Evolutionary conservation across 2,329 filamentous ascomycete species (phyloP).

Genomic region (Microcyclosporella mali): DNA sequence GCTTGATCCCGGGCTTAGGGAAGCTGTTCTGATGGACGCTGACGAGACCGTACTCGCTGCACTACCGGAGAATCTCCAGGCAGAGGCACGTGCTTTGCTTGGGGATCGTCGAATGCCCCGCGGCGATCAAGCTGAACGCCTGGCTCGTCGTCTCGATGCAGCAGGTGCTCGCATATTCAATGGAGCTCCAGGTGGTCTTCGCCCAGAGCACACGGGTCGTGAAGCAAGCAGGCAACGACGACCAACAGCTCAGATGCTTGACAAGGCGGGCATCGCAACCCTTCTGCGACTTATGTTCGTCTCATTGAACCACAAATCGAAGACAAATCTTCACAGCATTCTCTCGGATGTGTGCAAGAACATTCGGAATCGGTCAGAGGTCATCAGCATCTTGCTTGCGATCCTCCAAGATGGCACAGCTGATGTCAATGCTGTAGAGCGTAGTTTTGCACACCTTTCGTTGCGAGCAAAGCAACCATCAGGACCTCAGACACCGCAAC

Average conservation of each 20-base stretch:
- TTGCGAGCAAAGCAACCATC: constrained; percentile 70
- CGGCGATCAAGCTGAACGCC: constrained; percentile 9
- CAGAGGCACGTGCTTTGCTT: constrained; percentile 71
- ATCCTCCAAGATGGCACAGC: constrained; percentile 93
- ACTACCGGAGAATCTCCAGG: constrained; percentile 76
- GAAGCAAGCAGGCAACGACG: constrained; percentile 56
- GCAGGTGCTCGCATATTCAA: constrained; percentile 14
- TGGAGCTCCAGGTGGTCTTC: constrained; percentile 20
- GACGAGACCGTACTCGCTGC: constrained; percentile 80
- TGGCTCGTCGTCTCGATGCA: constrained; percentile 12
- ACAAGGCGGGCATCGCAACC: constrained; percentile 93
- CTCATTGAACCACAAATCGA: constrained; percentile 79
- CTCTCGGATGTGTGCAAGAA: constrained; percentile 92
- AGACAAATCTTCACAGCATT: constrained; percentile 76
- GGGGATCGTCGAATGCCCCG: constrained; percentile 37
- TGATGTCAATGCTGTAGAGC: constrained; percentile 87
- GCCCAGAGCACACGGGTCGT: constrained; percentile 21
- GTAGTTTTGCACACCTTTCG: constrained; percentile 89
- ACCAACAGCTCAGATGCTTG: constrained; percentile 89
- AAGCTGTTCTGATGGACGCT: constrained; percentile 84
- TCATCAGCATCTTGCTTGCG: constrained; percentile 84
- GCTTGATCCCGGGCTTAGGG: constrained; percentile 74
- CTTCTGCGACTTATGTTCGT: constrained; percentile 97
- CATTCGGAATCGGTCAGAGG: constrained; percentile 88
- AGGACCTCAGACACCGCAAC: constrained; percentile 70